These are phyloP conservation scores for Drechslerella coelobrocha DNA, from an alignment of 2,329 filamentous ascomycete species.

Conservation along the genomic window DNA sequence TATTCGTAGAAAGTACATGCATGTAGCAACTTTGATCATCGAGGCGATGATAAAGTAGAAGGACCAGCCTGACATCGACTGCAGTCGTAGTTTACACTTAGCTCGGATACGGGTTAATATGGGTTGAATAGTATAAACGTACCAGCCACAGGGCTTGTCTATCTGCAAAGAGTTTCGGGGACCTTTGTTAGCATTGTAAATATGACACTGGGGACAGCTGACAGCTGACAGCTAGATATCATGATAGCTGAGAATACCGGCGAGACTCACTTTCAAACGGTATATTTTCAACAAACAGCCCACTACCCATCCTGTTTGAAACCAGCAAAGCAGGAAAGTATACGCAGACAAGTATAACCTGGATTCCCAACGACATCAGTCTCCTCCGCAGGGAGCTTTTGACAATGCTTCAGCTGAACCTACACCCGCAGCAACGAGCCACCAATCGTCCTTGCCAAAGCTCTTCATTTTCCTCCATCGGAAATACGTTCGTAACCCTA, in stretches of 20 bases:
- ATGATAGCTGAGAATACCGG: neutral
- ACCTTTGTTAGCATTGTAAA: neutral
- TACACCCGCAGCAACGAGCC: slow-evolving; percentile 55
- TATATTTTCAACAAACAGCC: slow-evolving; percentile 47
- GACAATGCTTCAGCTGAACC: too few species aligned
- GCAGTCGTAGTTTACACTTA: too few species aligned
- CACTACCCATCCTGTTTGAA: slow-evolving; percentile 47
- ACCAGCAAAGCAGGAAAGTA: slow-evolving; percentile 50
- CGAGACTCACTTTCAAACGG: slow-evolving; percentile 36
- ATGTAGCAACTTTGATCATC: slow-evolving; percentile 49
- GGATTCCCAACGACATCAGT: too few species aligned
- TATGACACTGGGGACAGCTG: neutral
- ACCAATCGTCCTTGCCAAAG: slow-evolving; percentile 55
- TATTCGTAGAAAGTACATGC: slow-evolving; percentile 49
- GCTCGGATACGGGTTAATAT: neutral
- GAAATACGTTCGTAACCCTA: slow-evolving; percentile 53
- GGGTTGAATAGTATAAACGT: slow-evolving; percentile 2
- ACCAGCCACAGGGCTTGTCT: slow-evolving; percentile 47
- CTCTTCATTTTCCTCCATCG: slow-evolving; percentile 53
- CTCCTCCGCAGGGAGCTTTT: too few species aligned
- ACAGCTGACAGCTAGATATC: neutral
- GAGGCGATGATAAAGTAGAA: slow-evolving; percentile 49
- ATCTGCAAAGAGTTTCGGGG: slow-evolving; percentile 5
- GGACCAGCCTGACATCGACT: slow-evolving; percentile 49
- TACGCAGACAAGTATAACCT: slow-evolving; percentile 36